Base-by-base conservation (phyloP, 352 stramenopile species). In the Phytophthora chlamydospora region DNA sequence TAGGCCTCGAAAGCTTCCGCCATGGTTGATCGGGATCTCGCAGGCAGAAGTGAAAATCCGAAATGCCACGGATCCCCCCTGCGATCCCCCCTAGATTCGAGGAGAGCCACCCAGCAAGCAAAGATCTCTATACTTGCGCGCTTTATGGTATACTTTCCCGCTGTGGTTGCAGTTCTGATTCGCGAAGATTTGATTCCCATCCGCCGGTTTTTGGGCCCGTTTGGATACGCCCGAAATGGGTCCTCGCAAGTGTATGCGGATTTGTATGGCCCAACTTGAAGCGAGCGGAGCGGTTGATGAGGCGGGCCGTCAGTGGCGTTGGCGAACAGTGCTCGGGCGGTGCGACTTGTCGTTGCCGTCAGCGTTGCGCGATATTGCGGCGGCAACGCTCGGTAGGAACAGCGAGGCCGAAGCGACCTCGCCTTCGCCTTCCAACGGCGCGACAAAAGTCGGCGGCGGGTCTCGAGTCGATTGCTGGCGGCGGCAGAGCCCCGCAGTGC, bases 1-100 rank as follows among this genome's bases (percentile, higher is more conserved):
- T 90, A 88, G 35, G 44, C 82, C 75, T 90, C 84, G 19, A 71
- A 71, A 19, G 69, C 66, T 66, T 66, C 68, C 69, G 72, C 79
- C 80, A 92, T 92, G 55, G 45, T 68, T 51, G 29, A 33, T 60
- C 11, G 41, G 34, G 47, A 36, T 57, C 45, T 57, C 38, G 16
- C 19, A 13, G 24, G 13, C 24, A 50, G 14, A 61, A 31, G 7
- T 29, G 11, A 89, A 89, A 89, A 88, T 77, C 68, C 67, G 75
- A 78, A 91, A 86, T 91, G 67, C 7, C 17, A 56, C 21, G 11
- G 33, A 54, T 54, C 21, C 39, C 41, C 19, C 9, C 32, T 38
- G 21, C 21, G 21, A 24, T 24, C 6, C 13, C 14, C 32, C 29
- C 11, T 16, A 21, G 45, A 49, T 36, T 43, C 36, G 48, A 71